Evolutionary conservation across 345 rosid genomes (phyloP).

Genomic region (Eucalyptus rudis): DNA sequence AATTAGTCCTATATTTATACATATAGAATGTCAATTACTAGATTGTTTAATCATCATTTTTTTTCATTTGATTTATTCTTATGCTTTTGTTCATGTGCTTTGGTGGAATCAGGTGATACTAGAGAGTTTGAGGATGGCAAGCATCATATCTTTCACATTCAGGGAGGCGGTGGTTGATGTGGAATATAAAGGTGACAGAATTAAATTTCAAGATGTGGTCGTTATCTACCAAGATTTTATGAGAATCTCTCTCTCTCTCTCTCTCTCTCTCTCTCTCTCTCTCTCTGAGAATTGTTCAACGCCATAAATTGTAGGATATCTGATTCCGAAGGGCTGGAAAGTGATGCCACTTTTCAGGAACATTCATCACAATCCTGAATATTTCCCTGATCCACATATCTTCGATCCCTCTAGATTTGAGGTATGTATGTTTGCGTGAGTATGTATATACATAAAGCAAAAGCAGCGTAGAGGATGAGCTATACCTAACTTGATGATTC

Average conservation of each 20-base stretch:
- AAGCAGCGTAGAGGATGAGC: neutral
- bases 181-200: constrained; percentile 57
- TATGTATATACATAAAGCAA: neutral
- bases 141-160: constrained; percentile 85
- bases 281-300: neutral
- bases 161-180: constrained; percentile 87
- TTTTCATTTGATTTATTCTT: neutral
- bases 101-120: constrained; percentile 22
- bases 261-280: neutral
- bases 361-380: constrained; percentile 75
- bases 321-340: constrained; percentile 97
- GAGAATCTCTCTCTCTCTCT: neutral
- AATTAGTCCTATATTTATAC: neutral
- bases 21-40: neutral
- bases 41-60: neutral
- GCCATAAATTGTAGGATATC: constrained; percentile 33
- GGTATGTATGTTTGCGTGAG: constrained; percentile 14
- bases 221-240: neutral
- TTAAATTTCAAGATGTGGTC: neutral
- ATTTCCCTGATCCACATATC: constrained; percentile 59
- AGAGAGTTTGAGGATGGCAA: constrained; percentile 86
- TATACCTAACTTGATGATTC: neutral
- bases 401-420: constrained; percentile 85
- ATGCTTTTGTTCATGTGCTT: neutral
- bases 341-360: constrained; percentile 97